Percentiles rank a stretch among this genome's conserved stretches.
phyloP scores from a whole-genome alignment of 352 stramenopile genomes.

The Phytophthora syringae region DNA sequence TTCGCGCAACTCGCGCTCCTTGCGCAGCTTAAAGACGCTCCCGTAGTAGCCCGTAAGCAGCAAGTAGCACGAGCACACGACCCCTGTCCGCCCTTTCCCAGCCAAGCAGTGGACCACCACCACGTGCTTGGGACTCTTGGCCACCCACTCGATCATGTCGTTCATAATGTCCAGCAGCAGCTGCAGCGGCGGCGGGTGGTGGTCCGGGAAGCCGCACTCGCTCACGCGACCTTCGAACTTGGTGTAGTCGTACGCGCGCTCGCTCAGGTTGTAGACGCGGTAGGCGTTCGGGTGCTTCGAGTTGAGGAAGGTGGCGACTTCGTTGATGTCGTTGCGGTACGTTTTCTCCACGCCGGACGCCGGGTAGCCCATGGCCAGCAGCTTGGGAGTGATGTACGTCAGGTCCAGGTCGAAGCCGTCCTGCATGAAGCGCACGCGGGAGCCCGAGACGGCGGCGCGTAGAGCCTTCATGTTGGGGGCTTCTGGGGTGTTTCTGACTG shows the following conservation, averaged over 20 bases:
- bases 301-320: constrained; percentile 76
- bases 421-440: constrained; percentile 84
- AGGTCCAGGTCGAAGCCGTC: constrained; percentile 87
- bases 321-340: constrained; percentile 86
- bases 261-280: constrained; percentile 87
- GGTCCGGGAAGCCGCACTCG: constrained; percentile 83
- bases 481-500: not conserved
- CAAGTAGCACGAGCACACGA: constrained; percentile 85
- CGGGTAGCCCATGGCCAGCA: constrained; percentile 87
- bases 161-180: constrained; percentile 86
- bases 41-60: constrained; percentile 80
- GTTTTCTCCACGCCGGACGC: constrained; percentile 85
- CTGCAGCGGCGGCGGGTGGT: constrained; percentile 81
- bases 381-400: constrained; percentile 83
- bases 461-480: constrained; percentile 72
- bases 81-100: constrained; percentile 81
- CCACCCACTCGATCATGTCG: constrained; percentile 83
- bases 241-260: constrained; percentile 77
- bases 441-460: constrained; percentile 77
- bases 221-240: constrained; percentile 78
- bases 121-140: constrained; percentile 67
- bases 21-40: constrained; percentile 67
- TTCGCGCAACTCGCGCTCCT: constrained; percentile 67
- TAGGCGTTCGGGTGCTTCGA: constrained; percentile 69
- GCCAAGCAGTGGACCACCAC: constrained; percentile 84